Base-by-base conservation (phyloP, 1,284 basidiomycete species). In the Cryptococcus floricola region DNA sequence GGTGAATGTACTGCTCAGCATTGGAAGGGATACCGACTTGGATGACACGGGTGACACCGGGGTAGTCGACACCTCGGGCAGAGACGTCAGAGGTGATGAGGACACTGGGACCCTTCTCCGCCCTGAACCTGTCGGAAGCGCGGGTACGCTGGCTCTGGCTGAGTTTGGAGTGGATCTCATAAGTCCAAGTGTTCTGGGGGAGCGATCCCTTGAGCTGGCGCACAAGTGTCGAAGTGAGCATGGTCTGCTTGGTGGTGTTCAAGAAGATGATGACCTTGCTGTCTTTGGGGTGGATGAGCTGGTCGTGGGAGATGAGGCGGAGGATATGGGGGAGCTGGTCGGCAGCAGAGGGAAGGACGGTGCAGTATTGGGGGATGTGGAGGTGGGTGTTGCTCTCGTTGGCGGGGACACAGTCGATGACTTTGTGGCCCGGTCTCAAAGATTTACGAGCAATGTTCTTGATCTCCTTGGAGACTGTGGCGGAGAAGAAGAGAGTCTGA, bases 401-500 rank as follows among this genome's bases (percentile, higher is more conserved):
- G 42, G 76, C 73, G 39, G 81, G 81, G 2, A 84, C 82, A 62
- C 81, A 82, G 73, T 84, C 82, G 67, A 84, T 80, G 63, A 81
- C 78, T 80, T 82, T 53, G 81, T 85, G 67, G 86, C 87, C 52
- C 75, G 79, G 44, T 75, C 83, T 54, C 82, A 89, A 65, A 84
- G 84, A 58, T 82, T 74, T 68, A 31, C 73, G 68, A 1, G 82
- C 81, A 50, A 83, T 77, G 46, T 72, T 67, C 34, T 72, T 66
- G 54, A 84, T 81, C 53, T 78, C 76, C 16, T 65, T 69, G 43
- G 80, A 81, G 48, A 83, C 81, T 18, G 83, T 97, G 10, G 95
- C 94, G n/a, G 90, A 94, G 79, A 98, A 96, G 60, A 98, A 81
- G 80, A 97, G 88, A 0, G 93, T 98, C 72, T 94, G 91, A 19